Base-by-base conservation (phyloP, 176 grass and related monocot genomes). In the Puya raimondii region DNA sequence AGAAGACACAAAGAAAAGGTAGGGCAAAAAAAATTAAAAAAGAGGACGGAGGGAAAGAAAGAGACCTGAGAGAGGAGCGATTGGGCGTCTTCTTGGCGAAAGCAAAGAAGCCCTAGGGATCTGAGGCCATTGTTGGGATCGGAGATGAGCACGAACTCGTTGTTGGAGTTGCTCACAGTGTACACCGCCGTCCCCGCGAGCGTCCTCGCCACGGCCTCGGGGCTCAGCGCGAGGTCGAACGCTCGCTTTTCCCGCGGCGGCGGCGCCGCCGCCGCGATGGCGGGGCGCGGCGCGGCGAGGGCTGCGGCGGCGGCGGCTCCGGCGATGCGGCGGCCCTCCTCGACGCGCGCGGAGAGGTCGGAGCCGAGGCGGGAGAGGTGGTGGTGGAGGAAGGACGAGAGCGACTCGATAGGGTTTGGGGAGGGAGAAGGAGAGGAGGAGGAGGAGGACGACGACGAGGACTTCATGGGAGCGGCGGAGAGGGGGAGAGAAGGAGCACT, bases 101-200 rank as follows among this genome's bases (percentile, higher is more conserved):
- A 93, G 81, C 94, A 92, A 51, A 99, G 87, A 14, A 99, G 76
- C 11, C 89, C 86, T 12, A 97, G 86, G 21, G 94, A 92, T 69
- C 94, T 82, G 50, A 90, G 80, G 18, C 82, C 80, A 67, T 88
- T 85, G 76, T 66, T 84, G 7, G 94, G 87, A 83, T 93, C 94
- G 51, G 89, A 92, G 64, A 97, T 75, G 51, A 92, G 94, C 61
- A 97, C 89, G 73, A 99, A 99, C 82, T 93, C 94, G 72, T 88
- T 90, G 80, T 78, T 88, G 33, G 89, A 88, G 75, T 90, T 93
- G 73, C 89, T 90, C 74, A 92, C 86, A 15, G 89, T 90, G 86
- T 90, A 72, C 23, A 80, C 64, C 26, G 67, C 80, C 12, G 84
- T 99, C 3, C 89, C 94, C 5, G 84, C 76, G 48, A 91, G 83